phyloP scores from a whole-genome alignment of 371 early-diverging fungal genomes.

The Mortierella sp. region DNA sequence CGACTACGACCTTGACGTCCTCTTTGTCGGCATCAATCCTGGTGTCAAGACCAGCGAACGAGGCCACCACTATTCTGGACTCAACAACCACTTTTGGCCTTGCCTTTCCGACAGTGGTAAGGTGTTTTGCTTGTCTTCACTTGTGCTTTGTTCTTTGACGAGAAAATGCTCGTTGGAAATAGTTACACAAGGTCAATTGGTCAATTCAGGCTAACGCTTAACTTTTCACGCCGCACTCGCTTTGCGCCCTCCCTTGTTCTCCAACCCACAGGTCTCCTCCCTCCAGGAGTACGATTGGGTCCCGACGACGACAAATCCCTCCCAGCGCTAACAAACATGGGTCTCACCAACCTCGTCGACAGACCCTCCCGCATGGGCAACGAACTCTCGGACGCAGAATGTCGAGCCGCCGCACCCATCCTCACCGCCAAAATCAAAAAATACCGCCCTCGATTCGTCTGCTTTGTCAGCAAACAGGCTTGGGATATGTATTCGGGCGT shows the following conservation, averaged over 20 bases:
- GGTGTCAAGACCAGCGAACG: conserved; percentile 71
- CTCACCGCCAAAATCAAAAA: conserved; percentile 71
- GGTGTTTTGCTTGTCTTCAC: not conserved
- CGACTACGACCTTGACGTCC: conserved; percentile 73
- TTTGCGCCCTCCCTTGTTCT: not conserved
- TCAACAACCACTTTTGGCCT: conserved; percentile 85
- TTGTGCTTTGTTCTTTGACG: no score
- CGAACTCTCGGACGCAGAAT: conserved; percentile 71
- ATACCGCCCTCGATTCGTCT: conserved; percentile 74
- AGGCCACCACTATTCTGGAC: conserved; percentile 81
- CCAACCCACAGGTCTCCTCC: conserved; percentile 31
- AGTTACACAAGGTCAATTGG: not conserved
- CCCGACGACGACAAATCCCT: conserved; percentile 67
- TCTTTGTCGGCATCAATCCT: conserved; percentile 87
- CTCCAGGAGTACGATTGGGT: conserved; percentile 34
- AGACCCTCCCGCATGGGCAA: conserved; percentile 69
- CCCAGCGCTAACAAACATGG: conserved; percentile 66
- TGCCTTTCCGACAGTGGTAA: conserved; percentile 74
- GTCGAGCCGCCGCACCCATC: conserved; percentile 71
- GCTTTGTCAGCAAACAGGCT: conserved; percentile 83
- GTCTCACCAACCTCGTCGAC: conserved; percentile 79
- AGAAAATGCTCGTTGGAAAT: not conserved
- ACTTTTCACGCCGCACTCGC: not conserved
- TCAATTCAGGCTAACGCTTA: not conserved
- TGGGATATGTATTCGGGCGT: conserved; percentile 72